Evolutionary conservation across 164 flowering plant species (phyloP), one percentile per base, ranked within the genome.

Genomic region (Buxus sempervirens): DNA sequence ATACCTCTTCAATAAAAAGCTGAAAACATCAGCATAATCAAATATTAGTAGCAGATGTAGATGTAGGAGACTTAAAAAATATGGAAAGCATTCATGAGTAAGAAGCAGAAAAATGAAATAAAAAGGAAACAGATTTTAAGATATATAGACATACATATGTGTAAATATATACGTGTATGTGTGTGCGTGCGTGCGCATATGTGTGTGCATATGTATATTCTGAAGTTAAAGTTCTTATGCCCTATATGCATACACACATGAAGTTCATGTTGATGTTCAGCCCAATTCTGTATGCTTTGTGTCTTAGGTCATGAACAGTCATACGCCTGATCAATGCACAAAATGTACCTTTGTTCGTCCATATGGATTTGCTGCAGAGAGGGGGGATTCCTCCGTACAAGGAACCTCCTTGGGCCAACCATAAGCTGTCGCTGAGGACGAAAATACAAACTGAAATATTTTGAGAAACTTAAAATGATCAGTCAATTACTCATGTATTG

Each of bases 391-490:
- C 79, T 95, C 98, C n/a, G 94, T 90, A 78, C 99, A 92, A 0
- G 99, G 99, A 32, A 89, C 96, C 81, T 79, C 81, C 83, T 95
- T 87, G 60, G 99, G 98, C 88, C 90, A 88, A 51, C 99, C 99
- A 79, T 95, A 95, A 60, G 92, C 98, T 60, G 99, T 95, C 28
- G 99, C 99, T 5, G 99, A 92, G 25, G 98, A 92, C 62, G 99
- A 92, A 83, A 95, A 95, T 14, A 92, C 99, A 72, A 95, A 90
- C 99, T 92, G 97, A 66, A 84, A 70, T 23, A 64, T 55, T 23
- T 59, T 56, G 28, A 68, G 24, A 4, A 22, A 19, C 0, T 49
- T n/a, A n/a, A 57, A 41, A 68, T 41, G 58, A 32, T 64, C 59
- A 71, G 64, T 20, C 8, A 59, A 41, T n/a, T 24, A 23, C 49